A percentile compares a stretch with the other conserved stretches of the same genome.
Conservation (phyloP, 2,329 filamentous ascomycete species). For the Chalaropsis thielavioides region DNA sequence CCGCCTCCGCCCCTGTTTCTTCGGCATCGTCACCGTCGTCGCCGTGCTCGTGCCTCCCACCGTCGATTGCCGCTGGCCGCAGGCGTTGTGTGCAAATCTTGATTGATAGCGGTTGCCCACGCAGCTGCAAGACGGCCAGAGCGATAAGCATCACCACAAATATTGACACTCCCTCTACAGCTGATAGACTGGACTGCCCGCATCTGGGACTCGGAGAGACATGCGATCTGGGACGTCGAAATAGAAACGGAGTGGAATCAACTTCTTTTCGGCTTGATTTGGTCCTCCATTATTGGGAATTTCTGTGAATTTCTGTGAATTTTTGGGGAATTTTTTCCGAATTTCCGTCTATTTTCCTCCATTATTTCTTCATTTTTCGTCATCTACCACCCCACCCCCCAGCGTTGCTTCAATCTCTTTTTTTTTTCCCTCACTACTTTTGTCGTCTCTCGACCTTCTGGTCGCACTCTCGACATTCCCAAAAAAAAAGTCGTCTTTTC, state of each 20-base stretch:
- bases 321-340: not conserved
- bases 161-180: slow-evolving; percentile 2
- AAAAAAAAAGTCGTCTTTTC: slow-evolving; percentile 3
- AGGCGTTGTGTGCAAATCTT: slow-evolving; percentile 7
- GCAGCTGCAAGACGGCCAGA: no score
- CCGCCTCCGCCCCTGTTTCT: not conserved
- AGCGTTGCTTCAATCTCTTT: not conserved
- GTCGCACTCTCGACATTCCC: not conserved
- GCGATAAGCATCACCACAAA: no score
- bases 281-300: not conserved
- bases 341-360: not conserved
- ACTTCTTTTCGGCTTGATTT: slow-evolving; percentile 11
- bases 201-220: slow-evolving; percentile 14
- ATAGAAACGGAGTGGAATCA: slow-evolving; percentile 17
- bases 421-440: not conserved
- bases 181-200: slow-evolving; percentile 10
- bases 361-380: not conserved
- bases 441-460: not conserved
- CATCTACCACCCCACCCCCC: not conserved
- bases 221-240: slow-evolving; percentile 16
- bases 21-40: not conserved
- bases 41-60: not conserved
- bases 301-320: not conserved
- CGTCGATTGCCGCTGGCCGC: not conserved
- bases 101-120: not conserved